Conservation (phyloP, 768 basidiomycete genomes). For the Boletus eberwhitei region DNA sequence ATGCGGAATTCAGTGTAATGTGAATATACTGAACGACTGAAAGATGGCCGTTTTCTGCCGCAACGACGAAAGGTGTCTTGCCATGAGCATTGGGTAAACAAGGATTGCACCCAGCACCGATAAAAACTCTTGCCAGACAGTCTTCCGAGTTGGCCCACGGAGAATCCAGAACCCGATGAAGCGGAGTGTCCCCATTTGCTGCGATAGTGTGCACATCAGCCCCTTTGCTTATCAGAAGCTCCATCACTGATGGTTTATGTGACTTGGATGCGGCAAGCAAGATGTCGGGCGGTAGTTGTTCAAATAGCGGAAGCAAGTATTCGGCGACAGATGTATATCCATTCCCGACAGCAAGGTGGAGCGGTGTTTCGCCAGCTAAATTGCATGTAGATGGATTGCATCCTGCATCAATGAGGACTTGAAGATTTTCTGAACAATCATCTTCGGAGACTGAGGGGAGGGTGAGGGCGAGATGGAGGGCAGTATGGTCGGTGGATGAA, state of each 20-base stretch:
- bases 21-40: neutral
- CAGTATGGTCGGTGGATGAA: no score
- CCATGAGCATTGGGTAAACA: neutral
- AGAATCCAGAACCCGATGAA: neutral
- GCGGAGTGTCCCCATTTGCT: neutral
- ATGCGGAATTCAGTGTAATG: no score
- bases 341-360: neutral
- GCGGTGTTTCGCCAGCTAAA: neutral
- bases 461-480: no score
- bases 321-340: neutral
- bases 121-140: neutral
- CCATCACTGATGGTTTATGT: no score
- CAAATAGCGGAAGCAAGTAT: neutral
- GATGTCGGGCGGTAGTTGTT: neutral
- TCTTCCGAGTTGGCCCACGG: neutral
- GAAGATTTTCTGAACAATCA: neutral
- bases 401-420: conserved; percentile 6
- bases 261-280: neutral
- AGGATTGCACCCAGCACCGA: neutral
- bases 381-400: conserved; percentile 1
- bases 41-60: neutral
- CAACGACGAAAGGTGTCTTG: neutral
- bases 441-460: no score
- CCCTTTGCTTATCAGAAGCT: neutral
- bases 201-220: neutral